A percentile compares a stretch with the other conserved stretches of the same genome.
phyloP scores from a whole-genome alignment of 2,329 filamentous ascomycete species.

The Colletotrichum spaethianum region DNA sequence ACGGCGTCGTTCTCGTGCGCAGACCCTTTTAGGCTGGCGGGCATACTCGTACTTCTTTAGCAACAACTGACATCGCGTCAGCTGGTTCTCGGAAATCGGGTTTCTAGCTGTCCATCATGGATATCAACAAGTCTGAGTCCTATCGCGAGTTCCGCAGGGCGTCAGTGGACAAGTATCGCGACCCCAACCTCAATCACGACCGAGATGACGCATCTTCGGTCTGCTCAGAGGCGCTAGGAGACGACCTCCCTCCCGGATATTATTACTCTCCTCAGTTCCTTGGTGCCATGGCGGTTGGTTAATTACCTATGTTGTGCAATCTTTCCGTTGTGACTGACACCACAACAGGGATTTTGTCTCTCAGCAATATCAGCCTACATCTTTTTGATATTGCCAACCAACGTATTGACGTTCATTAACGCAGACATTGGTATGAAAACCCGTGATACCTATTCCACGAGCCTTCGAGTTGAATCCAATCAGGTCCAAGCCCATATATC shows the following conservation, averaged over 20 bases:
- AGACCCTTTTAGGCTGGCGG: not conserved
- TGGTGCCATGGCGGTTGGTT: slow-evolving; percentile 50
- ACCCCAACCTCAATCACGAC: slow-evolving; percentile 37
- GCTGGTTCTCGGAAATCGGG: slow-evolving; percentile 30
- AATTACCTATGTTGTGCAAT: not conserved
- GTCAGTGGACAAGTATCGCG: slow-evolving; percentile 31
- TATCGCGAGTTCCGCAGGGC: slow-evolving; percentile 30
- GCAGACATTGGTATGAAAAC: slow-evolving; percentile 49
- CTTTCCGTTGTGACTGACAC: not conserved
- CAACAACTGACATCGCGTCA: slow-evolving; percentile 5
- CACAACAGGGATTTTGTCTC: slow-evolving; percentile 52
- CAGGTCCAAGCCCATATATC: slow-evolving; percentile 40
- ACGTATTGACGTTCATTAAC: slow-evolving; percentile 50
- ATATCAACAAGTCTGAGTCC: slow-evolving; percentile 43
- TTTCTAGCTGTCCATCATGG: slow-evolving; percentile 33
- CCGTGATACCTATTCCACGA: too few species aligned
- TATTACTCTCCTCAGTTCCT: slow-evolving; percentile 53
- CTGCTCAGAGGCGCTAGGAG: slow-evolving; percentile 51
- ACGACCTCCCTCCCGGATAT: slow-evolving; percentile 54
- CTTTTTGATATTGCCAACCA: slow-evolving; percentile 55
- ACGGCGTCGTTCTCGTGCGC: slow-evolving; percentile 9
- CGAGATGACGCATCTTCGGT: slow-evolving; percentile 51
- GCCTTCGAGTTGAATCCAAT: not conserved
- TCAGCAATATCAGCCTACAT: slow-evolving; percentile 55
- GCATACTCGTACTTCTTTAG: not conserved